Conservation (phyloP, 306 rosid species). For the Vigna trinervia region DNA sequence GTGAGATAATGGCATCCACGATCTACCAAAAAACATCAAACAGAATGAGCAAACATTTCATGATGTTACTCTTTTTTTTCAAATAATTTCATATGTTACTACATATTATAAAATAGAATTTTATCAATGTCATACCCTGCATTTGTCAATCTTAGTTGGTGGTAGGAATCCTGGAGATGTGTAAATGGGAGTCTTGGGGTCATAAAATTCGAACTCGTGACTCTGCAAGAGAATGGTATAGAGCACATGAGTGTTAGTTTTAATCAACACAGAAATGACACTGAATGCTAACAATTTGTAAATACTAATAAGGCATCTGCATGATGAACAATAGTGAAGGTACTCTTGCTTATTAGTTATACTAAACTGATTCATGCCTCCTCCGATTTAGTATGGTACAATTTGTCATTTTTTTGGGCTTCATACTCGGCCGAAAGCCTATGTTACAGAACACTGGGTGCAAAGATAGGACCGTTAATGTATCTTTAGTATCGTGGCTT, state of each 20-base stretch:
- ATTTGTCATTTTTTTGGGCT: not conserved
- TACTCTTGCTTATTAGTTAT: not conserved
- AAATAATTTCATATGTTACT: slow-evolving; percentile 9
- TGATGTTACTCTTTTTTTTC: not conserved
- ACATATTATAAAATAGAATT: slow-evolving; percentile 16
- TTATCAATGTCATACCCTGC: slow-evolving; percentile 59
- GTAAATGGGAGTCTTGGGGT: slow-evolving; percentile 84
- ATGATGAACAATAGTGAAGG: slow-evolving; percentile 4
- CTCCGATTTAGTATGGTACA: not conserved
- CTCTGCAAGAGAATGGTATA: slow-evolving; percentile 53
- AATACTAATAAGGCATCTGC: not conserved
- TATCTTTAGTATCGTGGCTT: not conserved
- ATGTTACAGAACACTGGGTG: not conserved
- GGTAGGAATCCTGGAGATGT: slow-evolving; percentile 95
- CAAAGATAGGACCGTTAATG: not conserved
- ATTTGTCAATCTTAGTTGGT: slow-evolving; percentile 85
- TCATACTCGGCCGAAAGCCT: not conserved
- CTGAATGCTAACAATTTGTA: slow-evolving; percentile 3
- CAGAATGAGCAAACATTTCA: slow-evolving; percentile 46
- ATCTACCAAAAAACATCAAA: slow-evolving; percentile 58
- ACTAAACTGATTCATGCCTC: not conserved
- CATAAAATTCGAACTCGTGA: slow-evolving; percentile 83
- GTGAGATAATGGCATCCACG: slow-evolving; percentile 91
- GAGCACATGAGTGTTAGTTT: slow-evolving; percentile 31
- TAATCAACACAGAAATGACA: slow-evolving; percentile 36